These are phyloP conservation scores for Tetraselmis striata DNA, from an alignment of 139 green algal genomes.

Conservation along the genomic window DNA sequence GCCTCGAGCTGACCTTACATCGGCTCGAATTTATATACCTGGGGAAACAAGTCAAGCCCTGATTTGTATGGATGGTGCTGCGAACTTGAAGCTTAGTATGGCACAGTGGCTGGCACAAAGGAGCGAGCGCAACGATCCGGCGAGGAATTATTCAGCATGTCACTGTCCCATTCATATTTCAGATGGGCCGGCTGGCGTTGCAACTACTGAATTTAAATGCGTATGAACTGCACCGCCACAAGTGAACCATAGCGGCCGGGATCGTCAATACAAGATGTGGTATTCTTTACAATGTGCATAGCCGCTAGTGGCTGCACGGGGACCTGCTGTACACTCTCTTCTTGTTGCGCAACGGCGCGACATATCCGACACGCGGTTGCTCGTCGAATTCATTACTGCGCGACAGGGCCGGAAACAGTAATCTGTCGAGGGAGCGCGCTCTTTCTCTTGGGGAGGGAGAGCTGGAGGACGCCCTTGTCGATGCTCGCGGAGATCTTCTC, in stretches of 20 bases:
- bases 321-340: no score
- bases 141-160: no score
- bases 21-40: no score
- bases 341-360: neutral
- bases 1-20: no score
- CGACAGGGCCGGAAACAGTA: neutral
- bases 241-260: neutral
- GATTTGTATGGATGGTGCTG: no score
- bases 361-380: neutral
- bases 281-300: neutral
- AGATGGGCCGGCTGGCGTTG: neutral
- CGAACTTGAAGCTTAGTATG: no score
- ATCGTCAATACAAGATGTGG: neutral
- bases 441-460: neutral
- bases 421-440: neutral
- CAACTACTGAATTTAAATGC: neutral
- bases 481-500: neutral
- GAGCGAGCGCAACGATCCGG: no score
- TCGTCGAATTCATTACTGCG: neutral
- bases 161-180: no score
- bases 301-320: no score
- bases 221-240: neutral
- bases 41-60: no score
- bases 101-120: no score
- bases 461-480: neutral